Base-by-base conservation (phyloP, 192 early-diverging fungal species). In the Coemansia sp. region DNA sequence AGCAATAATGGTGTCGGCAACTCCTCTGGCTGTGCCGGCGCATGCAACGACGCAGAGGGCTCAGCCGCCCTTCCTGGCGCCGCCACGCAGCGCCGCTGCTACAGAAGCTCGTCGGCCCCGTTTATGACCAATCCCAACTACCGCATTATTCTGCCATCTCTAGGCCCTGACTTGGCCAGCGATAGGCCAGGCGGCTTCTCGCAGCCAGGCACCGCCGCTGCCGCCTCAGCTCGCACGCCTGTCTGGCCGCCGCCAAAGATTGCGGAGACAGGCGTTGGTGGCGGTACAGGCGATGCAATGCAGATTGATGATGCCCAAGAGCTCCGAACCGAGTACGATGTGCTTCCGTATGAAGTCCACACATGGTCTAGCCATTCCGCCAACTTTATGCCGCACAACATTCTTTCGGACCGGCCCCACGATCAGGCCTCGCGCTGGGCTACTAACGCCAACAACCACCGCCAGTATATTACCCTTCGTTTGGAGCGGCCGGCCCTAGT, bases 381-480 rank as follows among this genome's bases (percentile, higher is more conserved):
- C 1, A 84, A 79, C 48, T 98, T 93, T 74, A 85, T 93, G 58
- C 95, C 96, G 37, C 86, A 85, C 60, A 87, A 96, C 78, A 94
- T 98, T 67, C 76, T 85, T 55, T 84, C 84, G 23, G 89, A 94
- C 79, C 89, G 88, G 26, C 96, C 96, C 24, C 83, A 85, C 53
- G 95, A 98, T 67, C 93, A 97, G 78, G 74, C 85, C 2, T 97
- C 95, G 24, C 85, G 96, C 31, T 99, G 96, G 96, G 92, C 94
- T 33, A 88, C 87, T 36, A 89, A 85, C 18, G 83, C 82, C 34
- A 92, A 95, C 79, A 90, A 96, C 78, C 95, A 97, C 64, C 77
- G 87, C 72, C 96, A 99, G 84, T 95, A 84, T 77, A 88, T 99
- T 40, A 92, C 89, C n/a, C 70, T 99, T 45, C 90, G 92, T 62